These are phyloP conservation scores for Sclerotinia borealis DNA, from an alignment of 2,329 filamentous ascomycete genomes.

Conservation along the genomic window DNA sequence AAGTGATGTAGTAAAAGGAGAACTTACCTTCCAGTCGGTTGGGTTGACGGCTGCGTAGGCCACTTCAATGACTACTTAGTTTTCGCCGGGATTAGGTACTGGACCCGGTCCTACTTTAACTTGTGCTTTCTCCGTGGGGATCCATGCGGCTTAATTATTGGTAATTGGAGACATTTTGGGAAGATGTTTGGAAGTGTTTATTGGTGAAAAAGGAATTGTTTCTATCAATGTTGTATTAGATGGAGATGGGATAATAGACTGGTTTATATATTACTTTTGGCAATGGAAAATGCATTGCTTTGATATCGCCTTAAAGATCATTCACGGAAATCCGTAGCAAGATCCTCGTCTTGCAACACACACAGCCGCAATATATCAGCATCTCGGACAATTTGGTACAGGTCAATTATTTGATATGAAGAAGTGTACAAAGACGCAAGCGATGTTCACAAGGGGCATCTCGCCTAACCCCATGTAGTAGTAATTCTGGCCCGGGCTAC, in stretches of 20 bases:
- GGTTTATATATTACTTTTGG: not conserved
- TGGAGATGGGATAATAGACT: not conserved
- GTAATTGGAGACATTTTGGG: constrained; percentile 10
- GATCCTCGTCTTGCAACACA: not conserved
- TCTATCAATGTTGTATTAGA: not conserved
- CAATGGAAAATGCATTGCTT: not conserved
- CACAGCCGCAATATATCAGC: not conserved
- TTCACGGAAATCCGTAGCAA: not conserved
- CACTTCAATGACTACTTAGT: constrained; percentile 35
- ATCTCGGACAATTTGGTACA: not conserved
- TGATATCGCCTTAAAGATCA: not conserved
- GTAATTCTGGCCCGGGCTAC: not conserved
- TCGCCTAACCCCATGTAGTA: not conserved
- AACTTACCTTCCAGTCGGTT: constrained; percentile 34
- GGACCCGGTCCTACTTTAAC: constrained; percentile 35
- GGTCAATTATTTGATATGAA: not conserved
- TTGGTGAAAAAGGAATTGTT: not conserved
- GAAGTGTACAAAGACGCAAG: too few species aligned
- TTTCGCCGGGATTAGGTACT: constrained; percentile 27
- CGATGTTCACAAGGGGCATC: too few species aligned
- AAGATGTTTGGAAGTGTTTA: not conserved
- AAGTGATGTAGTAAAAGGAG: not conserved
- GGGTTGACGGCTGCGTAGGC: constrained; percentile 37
- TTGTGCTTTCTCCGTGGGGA: constrained; percentile 28
- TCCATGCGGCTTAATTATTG: constrained; percentile 25